A percentile compares a stretch with the other conserved stretches of the same genome.
phyloP scores from a whole-genome alignment of 106 monocot species.

The Agapanthus africanus region DNA sequence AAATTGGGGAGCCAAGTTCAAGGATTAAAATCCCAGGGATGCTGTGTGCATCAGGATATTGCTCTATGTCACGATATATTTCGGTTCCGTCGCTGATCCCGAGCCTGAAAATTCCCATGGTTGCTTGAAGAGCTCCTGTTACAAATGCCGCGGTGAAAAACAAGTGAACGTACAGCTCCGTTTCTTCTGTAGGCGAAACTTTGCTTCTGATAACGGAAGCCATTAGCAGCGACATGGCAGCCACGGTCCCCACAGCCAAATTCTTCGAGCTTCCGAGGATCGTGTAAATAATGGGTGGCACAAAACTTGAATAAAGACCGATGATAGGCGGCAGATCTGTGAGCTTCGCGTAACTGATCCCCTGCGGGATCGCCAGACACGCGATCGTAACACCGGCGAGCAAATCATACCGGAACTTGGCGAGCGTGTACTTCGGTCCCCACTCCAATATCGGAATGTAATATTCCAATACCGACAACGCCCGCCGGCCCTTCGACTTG shows the following conservation, averaged over 20 bases:
- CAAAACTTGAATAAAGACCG: slow-evolving; percentile 84
- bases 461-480: slow-evolving; percentile 27
- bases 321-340: slow-evolving; percentile 67
- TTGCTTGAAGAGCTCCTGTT: slow-evolving; percentile 52
- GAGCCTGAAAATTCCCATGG: slow-evolving; percentile 56
- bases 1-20: slow-evolving; percentile 38
- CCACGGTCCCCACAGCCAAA: slow-evolving; percentile 71
- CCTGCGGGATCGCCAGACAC: slow-evolving; percentile 79
- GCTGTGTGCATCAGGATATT: slow-evolving; percentile 36
- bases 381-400: slow-evolving; percentile 73
- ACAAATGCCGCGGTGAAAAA: slow-evolving; percentile 78
- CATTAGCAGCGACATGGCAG: slow-evolving; percentile 60
- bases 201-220: slow-evolving; percentile 34
- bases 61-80: slow-evolving; percentile 45
- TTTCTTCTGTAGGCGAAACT: slow-evolving; percentile 22
- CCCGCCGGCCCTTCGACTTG: slow-evolving; percentile 3
- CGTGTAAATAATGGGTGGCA: slow-evolving; percentile 73
- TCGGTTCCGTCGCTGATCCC: too few species aligned
- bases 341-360: slow-evolving; percentile 82
- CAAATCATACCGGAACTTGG: slow-evolving; percentile 39
- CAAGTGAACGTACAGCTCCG: slow-evolving; percentile 38
- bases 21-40: slow-evolving; percentile 45
- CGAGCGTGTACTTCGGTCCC: slow-evolving; percentile 43
- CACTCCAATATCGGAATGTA: slow-evolving; percentile 54
- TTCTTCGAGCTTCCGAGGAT: slow-evolving; percentile 79